These are phyloP conservation scores for sunflower (Helianthus annuus) DNA, from an alignment of 129 eudicot species.

Conservation along the genomic window DNA sequence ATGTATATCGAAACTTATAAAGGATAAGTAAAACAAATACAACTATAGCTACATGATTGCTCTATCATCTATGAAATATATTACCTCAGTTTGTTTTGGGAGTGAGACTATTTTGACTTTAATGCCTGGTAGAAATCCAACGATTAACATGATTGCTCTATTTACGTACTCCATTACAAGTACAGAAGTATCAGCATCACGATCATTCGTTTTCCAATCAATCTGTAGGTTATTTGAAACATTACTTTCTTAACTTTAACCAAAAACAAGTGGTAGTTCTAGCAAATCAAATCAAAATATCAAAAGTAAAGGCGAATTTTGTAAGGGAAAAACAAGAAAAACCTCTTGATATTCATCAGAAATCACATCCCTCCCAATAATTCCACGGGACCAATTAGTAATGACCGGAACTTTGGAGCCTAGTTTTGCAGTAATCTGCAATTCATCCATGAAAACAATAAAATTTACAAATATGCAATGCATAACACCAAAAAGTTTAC, in stretches of 20 bases:
- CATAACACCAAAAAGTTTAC: too few species aligned
- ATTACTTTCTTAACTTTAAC: neutral
- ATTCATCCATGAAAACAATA: neutral
- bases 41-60: too few species aligned
- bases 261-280: neutral
- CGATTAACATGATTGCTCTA: slow-evolving; percentile 45
- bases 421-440: slow-evolving; percentile 68
- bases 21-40: neutral
- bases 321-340: neutral
- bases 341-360: slow-evolving; percentile 78
- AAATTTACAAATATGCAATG: too few species aligned
- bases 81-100: slow-evolving; percentile 40
- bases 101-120: slow-evolving; percentile 63
- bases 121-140: slow-evolving; percentile 85
- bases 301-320: too few species aligned
- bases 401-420: slow-evolving; percentile 62
- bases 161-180: too few species aligned
- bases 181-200: slow-evolving; percentile 7
- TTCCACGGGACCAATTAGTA: slow-evolving; percentile 52
- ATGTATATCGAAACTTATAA: neutral
- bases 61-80: neutral
- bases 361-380: slow-evolving; percentile 67
- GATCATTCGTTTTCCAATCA: slow-evolving; percentile 16
- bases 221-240: too few species aligned
- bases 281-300: neutral